phyloP scores from a whole-genome alignment of 2,329 filamentous ascomycete genomes.

The Pseudogymnoascus sp. region DNA sequence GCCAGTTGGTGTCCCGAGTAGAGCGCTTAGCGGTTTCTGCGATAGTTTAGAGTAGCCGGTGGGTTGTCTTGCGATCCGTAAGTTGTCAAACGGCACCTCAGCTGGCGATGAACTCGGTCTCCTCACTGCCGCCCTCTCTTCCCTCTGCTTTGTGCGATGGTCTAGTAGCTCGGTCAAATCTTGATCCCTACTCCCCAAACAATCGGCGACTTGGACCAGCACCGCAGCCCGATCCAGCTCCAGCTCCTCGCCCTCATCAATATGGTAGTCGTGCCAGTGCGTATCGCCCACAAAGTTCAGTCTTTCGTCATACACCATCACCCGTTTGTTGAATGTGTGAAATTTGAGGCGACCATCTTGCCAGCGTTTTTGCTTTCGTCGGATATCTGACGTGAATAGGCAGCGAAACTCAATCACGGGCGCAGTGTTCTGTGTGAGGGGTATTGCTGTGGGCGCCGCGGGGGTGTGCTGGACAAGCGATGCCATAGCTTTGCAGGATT shows the following conservation, averaged over 20 bases:
- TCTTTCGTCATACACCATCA: slow-evolving; percentile 83
- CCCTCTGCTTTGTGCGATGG: slow-evolving; percentile 56
- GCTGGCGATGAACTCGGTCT: slow-evolving; percentile 28
- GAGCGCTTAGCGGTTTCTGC: slow-evolving; percentile 53
- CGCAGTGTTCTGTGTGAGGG: slow-evolving; percentile 44
- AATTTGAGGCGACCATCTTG: slow-evolving; percentile 85
- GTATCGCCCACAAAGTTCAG: slow-evolving; percentile 78
- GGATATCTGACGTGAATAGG: slow-evolving; percentile 79
- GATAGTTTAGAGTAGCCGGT: slow-evolving; percentile 39
- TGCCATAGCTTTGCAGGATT: not conserved
- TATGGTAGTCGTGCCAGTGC: slow-evolving; percentile 66
- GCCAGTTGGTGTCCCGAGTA: slow-evolving; percentile 60
- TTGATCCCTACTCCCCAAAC: slow-evolving; percentile 65
- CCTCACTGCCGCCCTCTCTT: slow-evolving; percentile 38
- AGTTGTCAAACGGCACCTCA: slow-evolving; percentile 21
- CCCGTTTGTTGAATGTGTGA: slow-evolving; percentile 82
- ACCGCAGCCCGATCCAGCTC: slow-evolving; percentile 68
- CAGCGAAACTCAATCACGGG: slow-evolving; percentile 81
- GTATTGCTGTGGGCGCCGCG: not conserved
- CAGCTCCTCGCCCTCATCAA: slow-evolving; percentile 78
- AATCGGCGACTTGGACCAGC: slow-evolving; percentile 75
- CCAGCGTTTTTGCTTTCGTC: slow-evolving; percentile 86
- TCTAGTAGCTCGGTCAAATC: slow-evolving; percentile 72
- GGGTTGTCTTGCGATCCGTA: slow-evolving; percentile 36
- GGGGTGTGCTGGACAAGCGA: not conserved